Evolutionary conservation across 2,329 filamentous ascomycete species (phyloP).

Genomic region (Talaromyces piceae): DNA sequence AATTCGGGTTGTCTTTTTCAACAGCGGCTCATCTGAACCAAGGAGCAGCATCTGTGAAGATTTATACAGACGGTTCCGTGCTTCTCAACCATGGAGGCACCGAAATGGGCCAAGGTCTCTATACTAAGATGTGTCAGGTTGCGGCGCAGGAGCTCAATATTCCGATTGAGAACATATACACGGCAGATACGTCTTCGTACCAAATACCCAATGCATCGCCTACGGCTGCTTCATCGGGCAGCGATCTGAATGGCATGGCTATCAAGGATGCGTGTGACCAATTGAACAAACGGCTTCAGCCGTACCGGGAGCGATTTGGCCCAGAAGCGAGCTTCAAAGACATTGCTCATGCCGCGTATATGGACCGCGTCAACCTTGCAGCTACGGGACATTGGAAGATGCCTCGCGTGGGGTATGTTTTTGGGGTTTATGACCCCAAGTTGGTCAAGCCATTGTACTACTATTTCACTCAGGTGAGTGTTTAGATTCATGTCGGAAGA

Average conservation of each 20-base stretch:
- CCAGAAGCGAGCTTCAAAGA: constrained; percentile 75
- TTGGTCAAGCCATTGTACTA: constrained; percentile 85
- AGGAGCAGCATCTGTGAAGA: constrained; percentile 88
- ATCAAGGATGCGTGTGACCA: constrained; percentile 88
- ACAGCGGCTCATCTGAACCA: constrained; percentile 95
- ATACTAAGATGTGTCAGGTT: constrained; percentile 96
- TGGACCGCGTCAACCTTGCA: constrained; percentile 95
- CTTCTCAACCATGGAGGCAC: constrained; percentile 92
- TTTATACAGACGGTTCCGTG: constrained; percentile 91
- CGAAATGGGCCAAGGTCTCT: constrained; percentile 95
- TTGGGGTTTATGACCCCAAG: constrained; percentile 66
- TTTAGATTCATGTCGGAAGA: not conserved
- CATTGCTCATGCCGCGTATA: constrained; percentile 85
- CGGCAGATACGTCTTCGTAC: constrained; percentile 91
- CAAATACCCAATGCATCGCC: constrained; percentile 91
- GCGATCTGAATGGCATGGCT: constrained; percentile 91
- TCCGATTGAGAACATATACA: constrained; percentile 72
- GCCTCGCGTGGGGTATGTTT: constrained; percentile 90
- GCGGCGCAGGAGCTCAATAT: constrained; percentile 82
- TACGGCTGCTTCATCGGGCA: constrained; percentile 88
- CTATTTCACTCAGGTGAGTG: constrained; percentile 77
- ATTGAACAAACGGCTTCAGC: constrained; percentile 76
- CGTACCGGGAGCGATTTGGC: constrained; percentile 71
- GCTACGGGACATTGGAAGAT: constrained; percentile 97
- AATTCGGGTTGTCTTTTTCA: constrained; percentile 89